Evolutionary conservation across 2,329 filamentous ascomycete species (phyloP), one percentile per base, ranked within the genome.

Genomic region (Ceratocystis lukuohia): DNA sequence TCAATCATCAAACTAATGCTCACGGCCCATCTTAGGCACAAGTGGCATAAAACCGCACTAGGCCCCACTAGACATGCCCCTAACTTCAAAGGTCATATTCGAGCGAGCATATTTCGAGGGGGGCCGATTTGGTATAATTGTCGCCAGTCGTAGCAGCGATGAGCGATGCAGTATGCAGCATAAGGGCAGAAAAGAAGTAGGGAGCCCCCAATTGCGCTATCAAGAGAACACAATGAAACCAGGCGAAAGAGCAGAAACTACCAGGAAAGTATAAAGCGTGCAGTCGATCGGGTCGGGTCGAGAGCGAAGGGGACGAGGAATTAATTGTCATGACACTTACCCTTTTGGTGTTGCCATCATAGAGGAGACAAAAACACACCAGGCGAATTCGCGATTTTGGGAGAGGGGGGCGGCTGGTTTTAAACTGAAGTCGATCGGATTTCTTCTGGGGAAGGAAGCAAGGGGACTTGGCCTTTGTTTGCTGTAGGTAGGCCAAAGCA

Each of bases 291-390:
- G 33, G 56, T 25, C 20, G 8, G 33, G 22, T 15, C 56, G 17
- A 20, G 22, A 64, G 30, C 8, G 25, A 56, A 37, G 61, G 59
- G 66, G 17, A 41, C 44, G 61, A 67, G 48, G 37, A 62, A 61
- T 28, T 25, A 45, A 48, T n/a, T 28, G 41, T 22, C 41, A 57
- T 37, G 46, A 46, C 22, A 67, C 66, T 67, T 67, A 67, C 66
- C 22, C 33, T 64, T 67, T 67, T 61, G 57, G 62, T 64, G 66
- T 65, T 62, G 66, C 62, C 66, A 67, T 67, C 62, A 41, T 67
- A 62, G 53, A 67, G 56, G 45, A 37, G 10, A 64, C 37, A 61
- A 50, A 41, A 61, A 64, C 61, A 53, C 46, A 61, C 62, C 30
- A 46, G n/a, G 56, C 56, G 37, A 33, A n/a, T n/a, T 62, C 66